Percentiles rank a stretch among this genome's conserved stretches.
Evolutionary conservation across 2,329 filamentous ascomycete species (phyloP).

Genomic region (Incumbomyces lentus): DNA sequence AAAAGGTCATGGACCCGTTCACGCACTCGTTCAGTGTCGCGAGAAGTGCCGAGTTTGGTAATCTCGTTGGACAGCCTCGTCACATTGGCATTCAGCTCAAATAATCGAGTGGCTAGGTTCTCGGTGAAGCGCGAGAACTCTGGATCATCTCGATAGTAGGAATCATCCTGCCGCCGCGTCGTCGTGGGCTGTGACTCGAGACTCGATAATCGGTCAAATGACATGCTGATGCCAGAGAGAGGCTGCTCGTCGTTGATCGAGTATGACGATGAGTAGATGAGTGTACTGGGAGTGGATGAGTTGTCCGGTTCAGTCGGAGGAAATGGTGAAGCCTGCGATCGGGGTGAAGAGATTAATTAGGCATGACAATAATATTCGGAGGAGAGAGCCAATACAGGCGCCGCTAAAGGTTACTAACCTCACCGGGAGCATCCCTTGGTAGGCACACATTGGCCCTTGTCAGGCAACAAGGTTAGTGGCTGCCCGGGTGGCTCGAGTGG

Average conservation of each 20-base stretch:
- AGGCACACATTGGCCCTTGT: too few relatives aligned
- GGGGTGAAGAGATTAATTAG: too few relatives aligned
- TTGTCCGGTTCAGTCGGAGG: neutral
- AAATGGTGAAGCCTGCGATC: too few relatives aligned
- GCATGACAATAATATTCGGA: too few relatives aligned
- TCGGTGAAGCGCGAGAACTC: conserved; percentile 78
- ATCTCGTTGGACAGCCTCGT: conserved; percentile 76
- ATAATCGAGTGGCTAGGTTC: conserved; percentile 76
- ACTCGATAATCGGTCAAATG: conserved; percentile 75
- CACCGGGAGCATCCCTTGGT: too few relatives aligned
- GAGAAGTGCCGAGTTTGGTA: conserved; percentile 73
- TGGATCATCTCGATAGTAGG: conserved; percentile 79
- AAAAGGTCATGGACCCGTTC: conserved; percentile 82
- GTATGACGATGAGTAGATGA: neutral
- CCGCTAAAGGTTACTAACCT: too few relatives aligned
- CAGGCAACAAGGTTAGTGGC: too few relatives aligned
- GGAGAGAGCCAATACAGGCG: too few relatives aligned
- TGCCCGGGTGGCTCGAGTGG: too few relatives aligned
- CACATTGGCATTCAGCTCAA: conserved; percentile 80
- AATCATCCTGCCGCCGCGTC: conserved; percentile 57
- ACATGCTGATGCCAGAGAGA: conserved; percentile 48
- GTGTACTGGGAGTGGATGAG: neutral
- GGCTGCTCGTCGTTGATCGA: neutral
- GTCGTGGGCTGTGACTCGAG: conserved; percentile 69
- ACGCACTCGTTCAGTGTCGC: conserved; percentile 80